Percentiles rank a stretch among this genome's conserved stretches.
These are phyloP conservation scores for Byssothecium circinans DNA, from an alignment of 2,329 filamentous ascomycete genomes.

Conservation along the genomic window DNA sequence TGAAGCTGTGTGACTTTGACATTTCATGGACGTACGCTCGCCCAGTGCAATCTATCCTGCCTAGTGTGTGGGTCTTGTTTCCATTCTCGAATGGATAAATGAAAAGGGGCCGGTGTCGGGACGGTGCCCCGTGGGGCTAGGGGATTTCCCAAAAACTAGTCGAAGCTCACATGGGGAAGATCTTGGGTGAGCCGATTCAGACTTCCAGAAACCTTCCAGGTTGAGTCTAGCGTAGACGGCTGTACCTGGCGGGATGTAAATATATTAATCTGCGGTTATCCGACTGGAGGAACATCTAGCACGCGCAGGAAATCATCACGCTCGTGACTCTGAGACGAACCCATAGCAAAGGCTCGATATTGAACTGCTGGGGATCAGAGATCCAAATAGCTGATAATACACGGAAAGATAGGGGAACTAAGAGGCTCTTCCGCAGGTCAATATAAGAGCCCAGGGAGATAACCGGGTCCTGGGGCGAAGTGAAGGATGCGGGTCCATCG, in stretches of 20 bases:
- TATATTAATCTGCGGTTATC: conserved; percentile 5
- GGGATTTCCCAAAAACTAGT: conserved; percentile 8
- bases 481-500: background rate
- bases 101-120: conserved; percentile 9
- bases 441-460: background rate
- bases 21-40: conserved; percentile 1
- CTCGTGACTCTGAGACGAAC: background rate
- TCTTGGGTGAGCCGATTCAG: background rate
- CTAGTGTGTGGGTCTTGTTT: conserved; percentile 2
- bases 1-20: conserved; percentile 6
- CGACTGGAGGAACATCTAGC: conserved; percentile 15
- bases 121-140: conserved; percentile 9
- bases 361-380: background rate
- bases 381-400: background rate
- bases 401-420: no score
- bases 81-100: conserved; percentile 5
- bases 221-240: conserved; percentile 9
- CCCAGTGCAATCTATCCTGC: conserved; percentile 9
- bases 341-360: conserved; percentile 1
- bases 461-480: background rate
- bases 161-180: conserved; percentile 1
- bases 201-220: conserved; percentile 12
- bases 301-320: background rate
- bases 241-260: background rate
- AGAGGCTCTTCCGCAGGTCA: background rate